Evolutionary conservation across 139 green algal genomes (phyloP), one percentile per base, ranked within the genome.

Genomic region (Chlamydomonas incerta): DNA sequence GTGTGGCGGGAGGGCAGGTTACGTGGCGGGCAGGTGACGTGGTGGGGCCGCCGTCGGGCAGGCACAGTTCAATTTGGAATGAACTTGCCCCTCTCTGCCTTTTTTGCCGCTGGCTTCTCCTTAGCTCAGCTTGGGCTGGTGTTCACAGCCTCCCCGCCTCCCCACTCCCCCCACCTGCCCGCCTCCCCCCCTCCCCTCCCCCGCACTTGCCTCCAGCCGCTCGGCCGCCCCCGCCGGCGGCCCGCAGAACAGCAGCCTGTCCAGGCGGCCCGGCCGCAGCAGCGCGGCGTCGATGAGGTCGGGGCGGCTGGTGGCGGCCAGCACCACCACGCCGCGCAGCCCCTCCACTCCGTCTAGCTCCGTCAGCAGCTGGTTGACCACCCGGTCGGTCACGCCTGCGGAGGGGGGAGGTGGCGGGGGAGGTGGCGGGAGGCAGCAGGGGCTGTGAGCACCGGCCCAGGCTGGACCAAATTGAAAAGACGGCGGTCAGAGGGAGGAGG

Each of bases 281-380:
- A 99, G 93, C 46, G 97, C 97, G 0, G 97, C 88, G 85, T 99
- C 97, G 28, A 99, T 92, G 14, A 97, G 87, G 90, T 98, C 95
- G 1, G 96, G 97, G 29, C 97, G 88, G 29, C 94, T 97, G 35
- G 98, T 99, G 46, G 98, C 98, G 9, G 91, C 98, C 46, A 99
- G 62, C 72, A 99, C 96, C 35, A 90, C 92, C 67, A 99, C 98
- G 6, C 95, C 97, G 34, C 77, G 71, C 55, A 99, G 90, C 29
- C 93, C 94, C 88, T 98, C 95, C 69, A 99, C 96, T 20, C 98
- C 98, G 86, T 99, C 98, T 77, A 99, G 95, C 93, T 99, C 96
- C 9, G 98, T 99, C 62, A 99, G 91, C 81, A 99, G 92, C 94
- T 99, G 96, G 87, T 99, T 99, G 28, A 99, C 97, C 41, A 99